Conservation (phyloP, 192 early-diverging fungal species). For the Podila minutissima region DNA sequence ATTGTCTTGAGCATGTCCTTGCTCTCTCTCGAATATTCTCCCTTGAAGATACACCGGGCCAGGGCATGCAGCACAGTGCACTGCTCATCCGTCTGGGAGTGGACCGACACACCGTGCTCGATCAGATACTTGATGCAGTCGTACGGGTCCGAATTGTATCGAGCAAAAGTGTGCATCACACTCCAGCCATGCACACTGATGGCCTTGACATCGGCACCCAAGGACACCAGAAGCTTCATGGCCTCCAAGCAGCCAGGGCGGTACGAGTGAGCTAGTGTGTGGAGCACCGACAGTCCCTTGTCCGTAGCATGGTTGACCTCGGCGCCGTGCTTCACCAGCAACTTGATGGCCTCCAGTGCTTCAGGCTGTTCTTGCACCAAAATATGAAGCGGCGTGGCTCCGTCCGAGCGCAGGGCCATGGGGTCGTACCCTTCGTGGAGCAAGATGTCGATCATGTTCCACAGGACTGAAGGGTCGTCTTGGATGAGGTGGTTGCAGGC, state of each 20-base stretch:
- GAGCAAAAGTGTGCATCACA: slow-evolving; percentile 54
- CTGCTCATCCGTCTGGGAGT: slow-evolving; percentile 68
- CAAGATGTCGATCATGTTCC: slow-evolving; percentile 52
- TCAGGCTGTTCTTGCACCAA: slow-evolving; percentile 49
- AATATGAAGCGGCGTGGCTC: slow-evolving; percentile 39
- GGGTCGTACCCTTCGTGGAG: slow-evolving; percentile 44
- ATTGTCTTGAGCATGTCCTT: slow-evolving; percentile 53
- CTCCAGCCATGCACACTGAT: slow-evolving; percentile 76
- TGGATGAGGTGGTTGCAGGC: slow-evolving; percentile 37
- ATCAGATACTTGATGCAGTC: slow-evolving; percentile 58
- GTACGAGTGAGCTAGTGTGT: slow-evolving; percentile 53
- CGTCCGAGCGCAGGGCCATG: slow-evolving; percentile 36
- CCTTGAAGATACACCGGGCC: slow-evolving; percentile 46
- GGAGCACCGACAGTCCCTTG: slow-evolving; percentile 38
- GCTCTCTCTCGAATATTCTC: slow-evolving; percentile 41
- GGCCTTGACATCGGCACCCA: slow-evolving; percentile 70
- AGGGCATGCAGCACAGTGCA: slow-evolving; percentile 78
- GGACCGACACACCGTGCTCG: slow-evolving; percentile 63
- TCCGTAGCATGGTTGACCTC: slow-evolving; percentile 57
- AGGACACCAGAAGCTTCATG: slow-evolving; percentile 60
- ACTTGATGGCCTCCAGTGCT: slow-evolving; percentile 44
- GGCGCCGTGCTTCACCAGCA: slow-evolving; percentile 64
- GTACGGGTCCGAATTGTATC: slow-evolving; percentile 55
- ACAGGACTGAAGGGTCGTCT: slow-evolving; percentile 30
- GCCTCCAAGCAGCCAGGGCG: slow-evolving; percentile 68